Evolutionary conservation across 2,329 filamentous ascomycete species (phyloP), one percentile per base, ranked within the genome.

Genomic region (Whalleya microplaca): DNA sequence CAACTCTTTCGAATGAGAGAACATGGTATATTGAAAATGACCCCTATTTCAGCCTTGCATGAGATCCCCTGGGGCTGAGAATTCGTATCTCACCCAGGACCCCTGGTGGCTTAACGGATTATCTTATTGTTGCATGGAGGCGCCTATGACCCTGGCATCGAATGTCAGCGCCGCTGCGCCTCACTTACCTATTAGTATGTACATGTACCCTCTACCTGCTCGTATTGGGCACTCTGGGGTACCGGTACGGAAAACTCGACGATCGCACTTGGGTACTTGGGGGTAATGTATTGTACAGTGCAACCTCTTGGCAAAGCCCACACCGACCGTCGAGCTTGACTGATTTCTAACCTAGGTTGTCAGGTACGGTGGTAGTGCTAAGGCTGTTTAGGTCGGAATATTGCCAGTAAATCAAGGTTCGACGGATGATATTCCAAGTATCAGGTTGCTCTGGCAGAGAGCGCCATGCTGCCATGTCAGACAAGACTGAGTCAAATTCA

Each of bases 31-130:
- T 20, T 44, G 23, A 18, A 19, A 1, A 19, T 52, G 18, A 54
- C 46, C 40, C 21, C 14, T 42, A 23, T 14, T 12, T 45, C 52
- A 59, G 59, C 59, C 53, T 62, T 47, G 51, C 50, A 59, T 48
- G 10, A 41, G 29, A 47, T 41, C 50, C 53, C 58, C 50, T 45
- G 27, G 54, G 44, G 46, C 48, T 29, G 37, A 46, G 19, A 44
- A 19, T 41, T 44, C 29, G 44, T 23, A 29, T 46, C 44, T 8
- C 12, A 4, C 3, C 4, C 21, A 46, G 7, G 44, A 20, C 18
- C 7, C 7, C 12, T 46, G 29, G n/a, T 10, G 18, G 1, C 23
- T 46, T 46, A 29, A 29, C 21, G n/a, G 16, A 18, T 14, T 12
- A 29, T 23, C 44, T 29, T 23, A 45, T 21, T 27, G 43, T n/a